Evolutionary conservation across 257 asterid genomes (phyloP).

Genomic region (Knoxia roxburghii): DNA sequence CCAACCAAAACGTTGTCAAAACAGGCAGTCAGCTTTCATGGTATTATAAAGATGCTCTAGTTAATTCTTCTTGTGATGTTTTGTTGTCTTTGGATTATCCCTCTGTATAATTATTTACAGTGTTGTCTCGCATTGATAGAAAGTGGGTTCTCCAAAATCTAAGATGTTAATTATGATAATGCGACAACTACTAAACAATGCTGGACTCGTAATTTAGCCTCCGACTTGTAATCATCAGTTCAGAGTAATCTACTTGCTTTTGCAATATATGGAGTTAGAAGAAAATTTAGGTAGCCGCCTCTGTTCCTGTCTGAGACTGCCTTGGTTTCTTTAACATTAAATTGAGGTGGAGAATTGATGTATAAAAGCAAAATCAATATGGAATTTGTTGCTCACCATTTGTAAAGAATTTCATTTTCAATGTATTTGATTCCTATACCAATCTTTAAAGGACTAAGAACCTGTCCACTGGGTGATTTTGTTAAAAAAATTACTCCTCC

Average conservation of each 20-base stretch:
- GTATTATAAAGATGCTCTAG: background rate
- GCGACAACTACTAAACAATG: background rate
- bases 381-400: background rate
- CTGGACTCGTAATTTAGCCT: background rate
- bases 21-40: background rate
- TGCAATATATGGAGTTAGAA: too few relatives aligned
- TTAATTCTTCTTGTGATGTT: background rate
- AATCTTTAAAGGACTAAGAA: background rate
- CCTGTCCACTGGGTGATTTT: background rate
- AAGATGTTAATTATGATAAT: background rate
- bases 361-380: background rate
- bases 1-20: too few relatives aligned
- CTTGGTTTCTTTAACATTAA: background rate
- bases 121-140: background rate
- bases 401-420: background rate
- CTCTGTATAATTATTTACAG: background rate
- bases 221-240: background rate
- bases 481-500: background rate
- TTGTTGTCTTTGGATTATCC: background rate
- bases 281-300: too few relatives aligned
- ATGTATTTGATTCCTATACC: background rate
- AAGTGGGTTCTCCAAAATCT: background rate
- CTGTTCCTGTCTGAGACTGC: background rate
- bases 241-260: background rate
- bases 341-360: conserved; percentile 1